These are phyloP conservation scores for Fusarium floridanum DNA, from an alignment of 2,329 filamentous ascomycete genomes.

Conservation along the genomic window DNA sequence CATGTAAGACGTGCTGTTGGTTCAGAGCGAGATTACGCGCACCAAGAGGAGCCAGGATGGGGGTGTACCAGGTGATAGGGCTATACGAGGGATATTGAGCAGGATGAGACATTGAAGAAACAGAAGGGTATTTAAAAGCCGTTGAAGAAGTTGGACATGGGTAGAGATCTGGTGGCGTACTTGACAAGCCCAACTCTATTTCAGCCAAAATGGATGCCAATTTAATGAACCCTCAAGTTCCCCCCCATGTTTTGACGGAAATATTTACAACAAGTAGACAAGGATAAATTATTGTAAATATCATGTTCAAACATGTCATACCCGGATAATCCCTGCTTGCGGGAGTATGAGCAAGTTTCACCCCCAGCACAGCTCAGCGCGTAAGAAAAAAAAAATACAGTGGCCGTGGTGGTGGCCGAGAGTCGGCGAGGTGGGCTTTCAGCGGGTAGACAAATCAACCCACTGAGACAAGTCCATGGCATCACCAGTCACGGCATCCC, in stretches of 20 bases:
- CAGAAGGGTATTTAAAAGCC: neutral
- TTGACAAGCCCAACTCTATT: neutral
- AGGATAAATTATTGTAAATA: neutral
- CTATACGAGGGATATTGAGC: neutral
- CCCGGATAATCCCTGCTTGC: constrained; percentile 26
- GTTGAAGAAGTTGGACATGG: neutral
- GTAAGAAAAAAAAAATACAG: neutral
- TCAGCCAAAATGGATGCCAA: neutral
- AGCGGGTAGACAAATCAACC: constrained; percentile 7
- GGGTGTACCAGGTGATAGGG: neutral
- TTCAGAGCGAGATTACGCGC: neutral
- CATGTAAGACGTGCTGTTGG: neutral
- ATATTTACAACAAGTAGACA: neutral
- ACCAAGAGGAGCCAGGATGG: neutral
- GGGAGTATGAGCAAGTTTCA: constrained; percentile 53
- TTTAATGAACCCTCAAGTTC: neutral
- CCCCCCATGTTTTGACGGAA: neutral
- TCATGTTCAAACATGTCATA: neutral
- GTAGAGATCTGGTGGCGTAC: neutral
- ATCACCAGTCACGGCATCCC: constrained; percentile 5
- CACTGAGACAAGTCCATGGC: neutral
- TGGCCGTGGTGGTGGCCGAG: neutral
- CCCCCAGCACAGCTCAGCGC: neutral
- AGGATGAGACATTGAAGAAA: neutral
- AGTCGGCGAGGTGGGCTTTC: neutral